A percentile compares a stretch with the other conserved stretches of the same genome.
These are phyloP conservation scores for Nicotiana attenuata DNA, from an alignment of 257 asterid genomes.

Conservation along the genomic window DNA sequence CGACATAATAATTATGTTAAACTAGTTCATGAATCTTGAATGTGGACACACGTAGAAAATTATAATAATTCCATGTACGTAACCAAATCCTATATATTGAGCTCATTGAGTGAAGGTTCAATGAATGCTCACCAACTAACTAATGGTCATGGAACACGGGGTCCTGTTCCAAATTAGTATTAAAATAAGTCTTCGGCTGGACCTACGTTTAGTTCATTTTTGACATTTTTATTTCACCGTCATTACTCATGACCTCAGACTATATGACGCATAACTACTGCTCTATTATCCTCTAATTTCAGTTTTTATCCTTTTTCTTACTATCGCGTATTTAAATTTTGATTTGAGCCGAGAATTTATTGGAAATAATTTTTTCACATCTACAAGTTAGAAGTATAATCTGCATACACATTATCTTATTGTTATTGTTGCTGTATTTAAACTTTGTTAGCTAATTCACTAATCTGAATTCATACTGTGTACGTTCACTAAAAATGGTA, in stretches of 20 bases:
- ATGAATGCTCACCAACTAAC: conserved; percentile 20
- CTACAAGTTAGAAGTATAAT: too few relatives aligned
- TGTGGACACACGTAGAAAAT: conserved; percentile 12
- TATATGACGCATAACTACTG: background rate
- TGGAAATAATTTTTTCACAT: fast-evolving
- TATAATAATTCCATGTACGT: conserved; percentile 4
- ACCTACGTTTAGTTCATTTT: background rate
- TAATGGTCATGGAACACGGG: background rate
- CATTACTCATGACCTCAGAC: background rate
- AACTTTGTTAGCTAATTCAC: background rate
- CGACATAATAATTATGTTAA: background rate
- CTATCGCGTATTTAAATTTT: too few relatives aligned
- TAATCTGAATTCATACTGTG: background rate
- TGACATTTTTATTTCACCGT: background rate
- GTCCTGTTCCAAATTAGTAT: background rate
- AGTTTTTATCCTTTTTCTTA: background rate
- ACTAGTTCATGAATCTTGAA: conserved; percentile 9
- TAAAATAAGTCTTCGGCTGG: background rate
- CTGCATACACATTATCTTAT: fast-evolving
- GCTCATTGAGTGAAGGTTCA: conserved; percentile 7
- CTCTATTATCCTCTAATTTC: background rate
- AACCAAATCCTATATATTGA: background rate
- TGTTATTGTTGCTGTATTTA: too few relatives aligned
- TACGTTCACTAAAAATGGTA: too few relatives aligned
- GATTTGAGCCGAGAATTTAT: too few relatives aligned